phyloP scores from a whole-genome alignment of 441 rosid genomes.

The Aleurites moluccanus region DNA sequence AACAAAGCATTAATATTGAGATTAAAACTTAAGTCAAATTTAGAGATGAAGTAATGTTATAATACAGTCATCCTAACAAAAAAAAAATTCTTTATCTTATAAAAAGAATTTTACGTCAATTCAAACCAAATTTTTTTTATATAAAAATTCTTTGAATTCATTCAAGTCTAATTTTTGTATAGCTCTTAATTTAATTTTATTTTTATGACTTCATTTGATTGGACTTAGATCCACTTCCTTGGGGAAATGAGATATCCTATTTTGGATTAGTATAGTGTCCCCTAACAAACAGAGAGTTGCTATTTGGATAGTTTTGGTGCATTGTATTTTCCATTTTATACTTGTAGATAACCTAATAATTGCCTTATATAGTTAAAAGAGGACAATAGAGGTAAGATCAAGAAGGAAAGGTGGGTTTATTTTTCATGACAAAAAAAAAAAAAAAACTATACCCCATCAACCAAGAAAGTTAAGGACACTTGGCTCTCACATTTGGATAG shows the following conservation, averaged over 20 bases:
- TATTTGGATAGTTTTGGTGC: conserved; percentile 1
- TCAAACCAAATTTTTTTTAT: too few relatives aligned
- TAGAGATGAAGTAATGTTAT: too few relatives aligned
- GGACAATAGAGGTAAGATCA: background rate
- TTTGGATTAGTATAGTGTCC: background rate
- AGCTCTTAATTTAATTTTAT: too few relatives aligned
- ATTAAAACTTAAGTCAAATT: too few relatives aligned
- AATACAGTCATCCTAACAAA: too few relatives aligned
- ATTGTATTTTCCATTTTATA: background rate
- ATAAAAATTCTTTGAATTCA: too few relatives aligned
- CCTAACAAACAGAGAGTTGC: conserved; percentile 7
- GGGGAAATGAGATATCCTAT: conserved; percentile 11
- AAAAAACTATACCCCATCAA: background rate
- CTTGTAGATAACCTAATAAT: conserved; percentile 8
- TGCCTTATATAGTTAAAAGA: conserved; percentile 5
- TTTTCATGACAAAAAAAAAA: background rate
- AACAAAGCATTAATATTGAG: too few relatives aligned
- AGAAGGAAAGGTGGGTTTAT: background rate
- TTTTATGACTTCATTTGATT: too few relatives aligned
- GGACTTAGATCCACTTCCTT: too few relatives aligned
- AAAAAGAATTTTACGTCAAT: too few relatives aligned
- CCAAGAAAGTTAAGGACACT: conserved; percentile 13
- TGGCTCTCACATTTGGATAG: conserved; percentile 8
- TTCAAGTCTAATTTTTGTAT: too few relatives aligned
- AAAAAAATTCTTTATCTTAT: too few relatives aligned